A percentile compares a stretch with the other conserved stretches of the same genome.
Conservation (phyloP, 352 stramenopile genomes). For the Discostella stelligera region DNA sequence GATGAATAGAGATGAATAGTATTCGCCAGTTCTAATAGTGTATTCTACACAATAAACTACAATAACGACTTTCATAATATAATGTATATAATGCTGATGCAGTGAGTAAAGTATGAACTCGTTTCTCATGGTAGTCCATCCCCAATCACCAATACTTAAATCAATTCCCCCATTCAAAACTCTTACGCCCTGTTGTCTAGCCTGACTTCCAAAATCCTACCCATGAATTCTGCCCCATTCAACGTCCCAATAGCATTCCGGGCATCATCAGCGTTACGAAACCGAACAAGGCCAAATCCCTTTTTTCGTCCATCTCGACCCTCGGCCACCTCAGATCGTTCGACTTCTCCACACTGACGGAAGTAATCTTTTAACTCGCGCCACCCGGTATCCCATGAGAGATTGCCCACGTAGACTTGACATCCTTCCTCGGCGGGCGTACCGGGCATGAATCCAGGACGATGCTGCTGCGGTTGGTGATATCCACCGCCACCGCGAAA, state of each 20-base stretch:
- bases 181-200: slow-evolving; percentile 86
- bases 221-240: slow-evolving; percentile 90
- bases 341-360: slow-evolving; percentile 66
- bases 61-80: too few species aligned
- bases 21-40: too few species aligned
- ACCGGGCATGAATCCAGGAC: slow-evolving; percentile 26
- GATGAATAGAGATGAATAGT: too few species aligned
- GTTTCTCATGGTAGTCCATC: too few species aligned
- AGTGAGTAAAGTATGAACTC: too few species aligned
- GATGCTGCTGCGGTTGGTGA: slow-evolving; percentile 4
- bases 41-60: too few species aligned
- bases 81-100: too few species aligned
- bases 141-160: too few species aligned
- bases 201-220: slow-evolving; percentile 90
- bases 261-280: slow-evolving; percentile 82
- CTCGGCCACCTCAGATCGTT: slow-evolving; percentile 67
- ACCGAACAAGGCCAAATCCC: slow-evolving; percentile 80
- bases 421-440: slow-evolving; percentile 32
- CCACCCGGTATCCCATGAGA: slow-evolving; percentile 74
- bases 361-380: slow-evolving; percentile 84
- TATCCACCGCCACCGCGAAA: background rate
- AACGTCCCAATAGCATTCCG: slow-evolving; percentile 86
- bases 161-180: too few species aligned
- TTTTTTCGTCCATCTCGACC: slow-evolving; percentile 85
- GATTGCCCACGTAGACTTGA: slow-evolving; percentile 77